Conservation (phyloP, 2,329 filamentous ascomycete genomes). For the Paracoccidioides lutzii region DNA sequence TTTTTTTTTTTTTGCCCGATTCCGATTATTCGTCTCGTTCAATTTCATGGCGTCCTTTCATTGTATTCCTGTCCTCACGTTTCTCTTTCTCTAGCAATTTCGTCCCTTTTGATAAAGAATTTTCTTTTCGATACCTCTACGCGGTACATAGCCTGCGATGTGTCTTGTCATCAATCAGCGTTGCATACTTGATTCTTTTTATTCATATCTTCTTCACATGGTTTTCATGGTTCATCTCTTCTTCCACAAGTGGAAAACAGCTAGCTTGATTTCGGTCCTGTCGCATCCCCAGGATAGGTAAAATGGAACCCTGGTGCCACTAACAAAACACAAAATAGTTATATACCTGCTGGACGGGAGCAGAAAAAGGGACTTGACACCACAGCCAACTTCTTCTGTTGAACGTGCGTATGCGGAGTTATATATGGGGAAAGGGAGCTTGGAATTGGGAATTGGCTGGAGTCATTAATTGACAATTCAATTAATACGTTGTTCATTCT, state of each 20-base stretch:
- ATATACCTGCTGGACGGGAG: conserved; percentile 4
- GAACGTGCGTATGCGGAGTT: neutral
- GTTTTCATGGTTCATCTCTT: neutral
- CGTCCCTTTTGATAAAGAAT: neutral
- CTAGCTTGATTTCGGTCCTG: neutral
- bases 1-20: neutral
- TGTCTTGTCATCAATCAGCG: neutral
- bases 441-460: neutral
- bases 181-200: neutral
- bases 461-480: neutral
- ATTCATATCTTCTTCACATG: neutral
- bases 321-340: neutral
- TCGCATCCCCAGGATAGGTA: neutral
- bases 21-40: neutral
- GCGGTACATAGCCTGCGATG: neutral
- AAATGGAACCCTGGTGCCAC: neutral
- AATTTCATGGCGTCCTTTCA: too few species aligned
- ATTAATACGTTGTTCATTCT: neutral
- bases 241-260: neutral
- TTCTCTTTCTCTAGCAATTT: neutral
- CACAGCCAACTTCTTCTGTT: neutral
- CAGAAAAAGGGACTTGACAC: neutral
- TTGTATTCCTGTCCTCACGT: neutral
- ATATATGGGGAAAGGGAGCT: neutral
- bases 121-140: neutral